These are phyloP conservation scores for Clitoria ternatea DNA, from an alignment of 306 rosid genomes.

Conservation along the genomic window DNA sequence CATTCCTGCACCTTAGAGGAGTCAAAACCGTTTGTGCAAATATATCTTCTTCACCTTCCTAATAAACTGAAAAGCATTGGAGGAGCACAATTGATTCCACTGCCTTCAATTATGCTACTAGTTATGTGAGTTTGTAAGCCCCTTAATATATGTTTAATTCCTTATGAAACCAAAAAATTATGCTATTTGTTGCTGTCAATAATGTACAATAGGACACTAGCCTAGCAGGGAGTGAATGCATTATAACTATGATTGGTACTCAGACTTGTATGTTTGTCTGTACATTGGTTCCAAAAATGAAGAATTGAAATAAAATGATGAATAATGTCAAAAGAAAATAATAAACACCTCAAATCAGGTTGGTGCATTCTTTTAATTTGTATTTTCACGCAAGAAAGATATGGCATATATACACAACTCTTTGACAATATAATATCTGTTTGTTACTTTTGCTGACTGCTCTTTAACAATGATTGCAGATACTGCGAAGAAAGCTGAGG, in stretches of 20 bases:
- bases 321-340: background rate
- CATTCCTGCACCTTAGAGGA: too few species aligned
- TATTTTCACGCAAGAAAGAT: background rate
- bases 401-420: background rate
- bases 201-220: background rate
- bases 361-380: background rate
- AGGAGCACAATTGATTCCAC: background rate
- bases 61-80: background rate
- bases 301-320: background rate
- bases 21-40: too few species aligned
- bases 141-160: too few species aligned
- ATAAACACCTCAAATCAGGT: background rate
- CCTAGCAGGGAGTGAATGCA: background rate
- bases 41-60: background rate
- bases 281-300: background rate
- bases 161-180: too few species aligned
- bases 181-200: too few species aligned
- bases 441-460: background rate
- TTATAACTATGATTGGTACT: background rate
- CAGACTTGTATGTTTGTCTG: background rate
- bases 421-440: background rate
- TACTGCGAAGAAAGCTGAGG: constrained; percentile 72
- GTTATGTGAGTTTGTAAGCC: too few species aligned
- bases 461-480: constrained; percentile 44
- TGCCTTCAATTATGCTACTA: background rate